Evolutionary conservation across 192 early-diverging fungal species (phyloP).

Genomic region (Coemansia sp.): DNA sequence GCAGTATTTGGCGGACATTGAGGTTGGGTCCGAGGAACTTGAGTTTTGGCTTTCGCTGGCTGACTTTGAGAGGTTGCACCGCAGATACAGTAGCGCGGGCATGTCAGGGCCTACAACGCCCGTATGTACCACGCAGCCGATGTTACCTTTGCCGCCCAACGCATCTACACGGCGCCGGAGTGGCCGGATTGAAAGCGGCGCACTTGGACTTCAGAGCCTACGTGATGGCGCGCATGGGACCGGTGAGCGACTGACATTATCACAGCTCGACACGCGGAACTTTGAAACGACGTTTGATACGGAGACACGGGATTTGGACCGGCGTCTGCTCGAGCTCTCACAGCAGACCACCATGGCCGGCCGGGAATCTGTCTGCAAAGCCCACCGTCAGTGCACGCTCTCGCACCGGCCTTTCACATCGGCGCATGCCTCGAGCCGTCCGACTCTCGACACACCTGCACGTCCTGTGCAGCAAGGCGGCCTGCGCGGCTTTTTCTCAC

Average conservation of each 20-base stretch:
- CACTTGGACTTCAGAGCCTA: conserved; percentile 15
- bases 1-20: conserved; percentile 68
- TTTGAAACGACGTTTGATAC: conserved; percentile 29
- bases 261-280: conserved; percentile 12
- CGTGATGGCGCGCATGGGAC: conserved; percentile 1
- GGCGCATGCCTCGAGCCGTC: conserved; percentile 13
- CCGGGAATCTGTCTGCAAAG: conserved; percentile 17
- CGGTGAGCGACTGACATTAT: conserved; percentile 4
- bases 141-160: conserved; percentile 2
- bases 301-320: conserved; percentile 43
- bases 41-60: conserved; percentile 77
- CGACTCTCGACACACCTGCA: conserved; percentile 30
- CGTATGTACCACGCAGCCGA: conserved; percentile 3
- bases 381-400: conserved; percentile 30
- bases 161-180: conserved; percentile 11
- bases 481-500: conserved; percentile 40
- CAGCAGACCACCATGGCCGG: conserved; percentile 31
- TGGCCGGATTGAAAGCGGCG: conserved; percentile 48
- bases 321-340: conserved; percentile 28
- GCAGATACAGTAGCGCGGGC: conserved; percentile 47
- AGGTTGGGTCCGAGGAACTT: conserved; percentile 64
- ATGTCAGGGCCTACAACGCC: conserved; percentile 5
- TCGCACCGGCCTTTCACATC: conserved; percentile 40
- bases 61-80: conserved; percentile 70
- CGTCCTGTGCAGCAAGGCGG: conserved; percentile 11